Base-by-base conservation (phyloP, 2,329 filamentous ascomycete species). In the Stachybotrys chlorohalonatus region DNA sequence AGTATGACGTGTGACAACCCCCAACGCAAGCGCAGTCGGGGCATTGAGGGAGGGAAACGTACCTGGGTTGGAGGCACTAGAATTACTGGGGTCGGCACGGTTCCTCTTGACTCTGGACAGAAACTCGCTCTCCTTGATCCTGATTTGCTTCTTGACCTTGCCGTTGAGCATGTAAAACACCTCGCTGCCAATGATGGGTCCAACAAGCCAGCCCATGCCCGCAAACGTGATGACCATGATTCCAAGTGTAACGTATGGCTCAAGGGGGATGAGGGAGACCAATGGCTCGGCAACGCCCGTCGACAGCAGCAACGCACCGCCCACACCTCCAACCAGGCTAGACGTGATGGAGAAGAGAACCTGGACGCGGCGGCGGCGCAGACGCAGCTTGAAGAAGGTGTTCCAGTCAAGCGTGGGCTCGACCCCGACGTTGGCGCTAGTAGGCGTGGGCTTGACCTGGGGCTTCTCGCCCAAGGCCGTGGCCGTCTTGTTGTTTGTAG, bases 61-160 rank as follows among this genome's bases (percentile, higher is more conserved):
- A 78, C 83, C 81, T 16, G 94, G 94, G 75, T 97, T 97, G 53
- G 89, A 83, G 62, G 94, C 86, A 47, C 90, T 95, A 58, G 91
- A 95, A 53, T 87, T 87, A 15, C 86, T 88, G 4, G 94, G 93
- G 69, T 99, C 93, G 58, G 95, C 93, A 31, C 94, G 85, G 75
- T 94, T 87, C 72, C 87, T 90, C 78, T 92, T 94, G 73, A 99
- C 89, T 61, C 93, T 83, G 57, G 86, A 83, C 72, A 93, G 96
- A 76, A 99, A 96, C 70, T 93, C 87, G 65, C 86, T 90, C 74
- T 99, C 94, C 81, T 96, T 97, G 81, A 89, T 59, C 50, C 82
- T 83, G 75, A 96, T 92, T 63, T 90, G 84, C 53, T 72, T 73
- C 73, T 85, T 86, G 67, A 85, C 83, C 64, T 82, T 80, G 61